Evolutionary conservation across 2,329 filamentous ascomycete genomes (phyloP), one percentile per base, ranked within the genome.

Genomic region (Gaeumannomyces tritici): DNA sequence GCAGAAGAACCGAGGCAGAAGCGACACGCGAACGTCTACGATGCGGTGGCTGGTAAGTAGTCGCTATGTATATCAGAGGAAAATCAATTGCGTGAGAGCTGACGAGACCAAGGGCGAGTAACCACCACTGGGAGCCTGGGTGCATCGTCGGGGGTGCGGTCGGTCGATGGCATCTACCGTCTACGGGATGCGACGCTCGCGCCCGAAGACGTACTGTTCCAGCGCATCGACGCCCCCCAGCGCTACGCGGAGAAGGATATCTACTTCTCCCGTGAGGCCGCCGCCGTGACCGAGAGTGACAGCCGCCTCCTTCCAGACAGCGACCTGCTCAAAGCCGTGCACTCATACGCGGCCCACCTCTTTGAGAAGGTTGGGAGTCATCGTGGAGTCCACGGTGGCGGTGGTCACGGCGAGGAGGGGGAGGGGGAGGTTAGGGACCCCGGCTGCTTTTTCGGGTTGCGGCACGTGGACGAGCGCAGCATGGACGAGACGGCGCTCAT

Each of bases 401-500:
- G 33, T 9, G 51, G 35, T 18, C 31, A 29, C 24, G 33, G 29
- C 6, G 28, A 62, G 47, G 65, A 63, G 28, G 55, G 60, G 29
- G 29, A 55, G 42, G 26, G n/a, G 28, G 55, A 54, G 8, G 60
- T n/a, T 28, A 27, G 21, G 15, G 28, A 18, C 55, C 12, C 59
- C 12, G 27, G 24, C 24, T 65, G 64, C 58, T 61, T 66, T 31
- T 64, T 67, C n/a, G 67, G 65, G 35, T 63, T 66, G 9, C 66
- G 70, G 33, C 72, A 71, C 61, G 68, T 81, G 51, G 79, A 83
- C 64, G 80, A 83, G 70, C 72, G 80, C 66, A 89, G 85, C 72
- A 84, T 93, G 83, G 89, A 93, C 70, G 90, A 91, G 75, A 91
- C 89, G 18, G 89, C 89, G 4, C 77, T 93, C 63, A 75, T 93